Conservation (phyloP, 2,329 filamentous ascomycete species). For the Monilinia fructicola region DNA sequence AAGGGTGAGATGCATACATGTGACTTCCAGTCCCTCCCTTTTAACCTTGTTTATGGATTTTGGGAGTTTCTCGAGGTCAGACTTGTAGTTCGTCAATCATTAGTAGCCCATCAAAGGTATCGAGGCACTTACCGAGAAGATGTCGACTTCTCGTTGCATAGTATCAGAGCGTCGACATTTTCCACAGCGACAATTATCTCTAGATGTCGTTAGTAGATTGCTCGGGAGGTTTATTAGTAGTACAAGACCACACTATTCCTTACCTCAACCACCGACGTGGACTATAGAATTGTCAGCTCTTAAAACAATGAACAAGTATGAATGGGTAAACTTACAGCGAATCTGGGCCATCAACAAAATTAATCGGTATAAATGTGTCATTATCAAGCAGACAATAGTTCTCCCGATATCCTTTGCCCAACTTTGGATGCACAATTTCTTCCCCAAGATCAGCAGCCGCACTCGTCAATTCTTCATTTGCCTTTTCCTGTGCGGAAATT, state of each 20-base stretch:
- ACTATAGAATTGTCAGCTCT: constrained; percentile 33
- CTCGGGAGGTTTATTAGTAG: background rate
- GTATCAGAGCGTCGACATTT: constrained; percentile 69
- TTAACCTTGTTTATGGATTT: background rate
- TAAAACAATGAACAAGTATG: background rate
- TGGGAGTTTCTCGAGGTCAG: background rate
- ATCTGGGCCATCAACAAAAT: background rate
- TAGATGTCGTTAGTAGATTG: constrained; percentile 27
- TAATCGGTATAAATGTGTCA: background rate
- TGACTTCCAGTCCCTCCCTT: constrained; percentile 47
- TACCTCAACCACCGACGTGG: constrained; percentile 46
- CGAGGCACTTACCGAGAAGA: constrained; percentile 50
- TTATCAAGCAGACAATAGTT: constrained; percentile 4
- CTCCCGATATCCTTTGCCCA: constrained; percentile 13
- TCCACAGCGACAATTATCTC: constrained; percentile 71
- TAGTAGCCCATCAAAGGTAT: background rate
- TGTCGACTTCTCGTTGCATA: constrained; percentile 66
- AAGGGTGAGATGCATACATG: constrained; percentile 47
- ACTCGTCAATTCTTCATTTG: constrained; percentile 5
- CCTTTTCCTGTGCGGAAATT: background rate
- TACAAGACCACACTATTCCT: constrained; percentile 11
- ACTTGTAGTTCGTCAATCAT: background rate
- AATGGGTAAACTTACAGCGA: background rate
- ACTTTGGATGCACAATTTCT: constrained; percentile 12
- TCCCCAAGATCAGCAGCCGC: constrained; percentile 7